Conservation (phyloP, 768 basidiomycete genomes). For the Chalciporus piperatus region DNA sequence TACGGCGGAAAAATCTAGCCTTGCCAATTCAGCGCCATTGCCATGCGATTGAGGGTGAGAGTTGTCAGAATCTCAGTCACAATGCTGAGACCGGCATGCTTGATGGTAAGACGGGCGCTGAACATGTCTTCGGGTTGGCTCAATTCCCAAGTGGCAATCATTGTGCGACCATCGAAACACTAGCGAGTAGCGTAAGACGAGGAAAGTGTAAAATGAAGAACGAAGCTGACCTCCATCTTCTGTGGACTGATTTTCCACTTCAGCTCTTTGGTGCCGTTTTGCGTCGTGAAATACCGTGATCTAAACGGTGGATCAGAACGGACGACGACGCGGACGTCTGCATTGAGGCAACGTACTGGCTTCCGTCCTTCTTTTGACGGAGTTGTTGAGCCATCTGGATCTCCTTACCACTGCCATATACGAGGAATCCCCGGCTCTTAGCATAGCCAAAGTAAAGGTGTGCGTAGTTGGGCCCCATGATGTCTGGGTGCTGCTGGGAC, state of each 20-base stretch:
- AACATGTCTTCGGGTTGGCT: constrained; percentile 54
- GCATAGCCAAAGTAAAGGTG: constrained; percentile 75
- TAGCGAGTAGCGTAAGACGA: constrained; percentile 24
- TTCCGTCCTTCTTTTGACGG: constrained; percentile 56
- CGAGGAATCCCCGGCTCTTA: constrained; percentile 56
- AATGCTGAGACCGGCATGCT: constrained; percentile 52
- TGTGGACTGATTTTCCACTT: constrained; percentile 70
- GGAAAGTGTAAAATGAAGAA: neutral
- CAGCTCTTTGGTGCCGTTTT: constrained; percentile 57
- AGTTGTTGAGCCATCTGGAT: constrained; percentile 57
- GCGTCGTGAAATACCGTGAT: constrained; percentile 72
- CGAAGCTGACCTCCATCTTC: constrained; percentile 59
- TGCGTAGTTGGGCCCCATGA: constrained; percentile 80
- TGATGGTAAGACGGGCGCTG: constrained; percentile 59
- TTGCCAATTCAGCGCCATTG: constrained; percentile 55
- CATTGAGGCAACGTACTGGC: constrained; percentile 45
- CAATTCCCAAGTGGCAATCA: constrained; percentile 67
- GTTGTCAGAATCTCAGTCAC: constrained; percentile 79
- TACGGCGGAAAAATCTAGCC: constrained; percentile 5
- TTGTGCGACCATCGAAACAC: constrained; percentile 64
- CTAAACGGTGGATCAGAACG: constrained; percentile 32
- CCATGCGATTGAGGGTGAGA: constrained; percentile 71
- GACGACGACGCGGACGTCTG: neutral
- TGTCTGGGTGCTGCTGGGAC: constrained; percentile 62
- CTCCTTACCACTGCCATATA: constrained; percentile 63